Evolutionary conservation across 306 rosid species (phyloP), one percentile per base, ranked within the genome.

Genomic region (Neltuma alba): DNA sequence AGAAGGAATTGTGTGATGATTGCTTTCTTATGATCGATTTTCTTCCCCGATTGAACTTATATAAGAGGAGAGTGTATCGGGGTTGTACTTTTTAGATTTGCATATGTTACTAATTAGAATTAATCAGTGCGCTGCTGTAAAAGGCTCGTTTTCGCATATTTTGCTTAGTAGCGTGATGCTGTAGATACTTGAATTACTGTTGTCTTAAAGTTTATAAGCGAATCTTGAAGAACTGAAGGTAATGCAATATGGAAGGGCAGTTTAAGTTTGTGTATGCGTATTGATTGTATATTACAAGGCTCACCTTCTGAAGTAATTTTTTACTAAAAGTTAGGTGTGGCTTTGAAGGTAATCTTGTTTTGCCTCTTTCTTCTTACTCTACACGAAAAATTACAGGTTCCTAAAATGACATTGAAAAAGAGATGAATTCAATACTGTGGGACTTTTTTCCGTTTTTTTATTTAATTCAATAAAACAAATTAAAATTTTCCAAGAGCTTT

Each of bases 331-430:
- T 74, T 81, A 12, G 41, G 72, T 68, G 25, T 81, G 21, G 61
- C 85, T 85, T 78, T 75, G 38, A 85, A 81, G 81, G 67, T 67
- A 81, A 85, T 80, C 25, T 78, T 61, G 66, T 42, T 25, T 52
- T 78, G 78, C 75, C 20, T 78, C 31, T 74, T 60, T 67, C 38
- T 58, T 70, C 34, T 52, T 21, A 70, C 67, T 47, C 64, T 21
- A 70, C 67, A 58, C 64, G 38, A 70, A 38, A 48, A 71, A 74
- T 47, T 79, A 57, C 20, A 6, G 14, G 74, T 75, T 71, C 71
- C 74, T 21, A 23, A 76, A 79, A 15, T 72, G 82, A 65, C 34
- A 65, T 30, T 57, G 52, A 81, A 52, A 42, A 45, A 74, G 8
- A 70, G 40, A 75, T 55, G 60, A 44, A 75, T 63, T 71, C 7